These are phyloP conservation scores for Tripterygium wilfordii DNA, from an alignment of 177 flowering plant genomes.

Conservation along the genomic window DNA sequence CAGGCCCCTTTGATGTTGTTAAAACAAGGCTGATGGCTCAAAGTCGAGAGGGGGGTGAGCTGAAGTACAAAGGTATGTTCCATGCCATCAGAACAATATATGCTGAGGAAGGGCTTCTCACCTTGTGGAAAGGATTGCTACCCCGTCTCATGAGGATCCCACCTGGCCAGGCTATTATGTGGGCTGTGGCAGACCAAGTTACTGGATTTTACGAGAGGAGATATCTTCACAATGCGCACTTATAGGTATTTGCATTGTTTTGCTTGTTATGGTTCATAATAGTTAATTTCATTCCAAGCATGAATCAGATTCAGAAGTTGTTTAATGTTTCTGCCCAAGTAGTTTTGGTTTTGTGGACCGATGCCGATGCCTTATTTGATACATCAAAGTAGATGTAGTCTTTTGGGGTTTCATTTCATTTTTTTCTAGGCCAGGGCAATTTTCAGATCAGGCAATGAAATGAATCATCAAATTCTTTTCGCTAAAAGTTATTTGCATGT, in stretches of 20 bases:
- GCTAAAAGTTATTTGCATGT: no score
- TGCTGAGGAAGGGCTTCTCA: slow-evolving; percentile 81
- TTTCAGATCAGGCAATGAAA: no score
- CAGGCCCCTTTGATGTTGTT: slow-evolving; percentile 96
- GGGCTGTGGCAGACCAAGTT: slow-evolving; percentile 96
- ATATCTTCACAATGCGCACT: slow-evolving; percentile 33
- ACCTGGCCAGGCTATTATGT: slow-evolving; percentile 99
- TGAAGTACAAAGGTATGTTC: slow-evolving; percentile 91
- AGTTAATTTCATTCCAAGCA: slow-evolving; percentile 6
- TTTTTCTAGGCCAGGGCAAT: no score
- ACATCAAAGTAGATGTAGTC: no score
- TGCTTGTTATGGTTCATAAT: no score
- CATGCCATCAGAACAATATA: slow-evolving; percentile 82
- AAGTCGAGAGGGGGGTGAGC: slow-evolving; percentile 42
- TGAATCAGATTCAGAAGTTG: background rate
- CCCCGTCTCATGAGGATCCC: slow-evolving; percentile 98
- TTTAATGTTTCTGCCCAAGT: background rate
- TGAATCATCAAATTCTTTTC: no score
- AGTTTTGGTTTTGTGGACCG: background rate
- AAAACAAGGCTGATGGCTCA: slow-evolving; percentile 99
- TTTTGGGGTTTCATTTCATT: no score
- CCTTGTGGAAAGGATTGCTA: slow-evolving; percentile 90
- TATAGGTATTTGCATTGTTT: slow-evolving; percentile 21
- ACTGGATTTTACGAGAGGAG: slow-evolving; percentile 77
- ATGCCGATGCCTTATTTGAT: no score